Evolutionary conservation across 352 stramenopile genomes (phyloP).

Genomic region (Globisporangium alternatum): DNA sequence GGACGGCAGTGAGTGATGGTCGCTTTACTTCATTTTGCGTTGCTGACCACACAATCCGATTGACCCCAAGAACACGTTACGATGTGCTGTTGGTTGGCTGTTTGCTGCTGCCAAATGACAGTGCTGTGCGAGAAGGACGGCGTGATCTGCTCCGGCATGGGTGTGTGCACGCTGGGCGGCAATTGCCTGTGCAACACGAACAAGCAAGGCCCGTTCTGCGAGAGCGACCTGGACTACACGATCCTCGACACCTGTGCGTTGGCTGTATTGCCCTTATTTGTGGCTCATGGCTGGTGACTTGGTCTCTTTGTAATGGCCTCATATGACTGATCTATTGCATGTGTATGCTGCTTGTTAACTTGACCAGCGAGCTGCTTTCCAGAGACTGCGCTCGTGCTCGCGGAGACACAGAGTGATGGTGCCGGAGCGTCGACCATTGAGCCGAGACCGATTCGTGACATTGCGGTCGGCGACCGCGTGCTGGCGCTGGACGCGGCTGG

Average conservation of each 20-base stretch:
- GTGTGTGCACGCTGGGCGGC: conserved; percentile 63
- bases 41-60: too few species aligned
- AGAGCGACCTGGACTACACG: conserved; percentile 42
- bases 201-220: conserved; percentile 59
- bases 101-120: conserved; percentile 17
- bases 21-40: neutral
- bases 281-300: neutral
- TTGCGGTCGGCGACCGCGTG: conserved; percentile 48
- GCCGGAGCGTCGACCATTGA: conserved; percentile 5
- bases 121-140: conserved; percentile 76
- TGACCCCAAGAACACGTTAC: neutral
- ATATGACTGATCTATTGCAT: neutral
- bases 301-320: neutral
- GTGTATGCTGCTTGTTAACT: neutral
- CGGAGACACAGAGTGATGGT: conserved; percentile 3
- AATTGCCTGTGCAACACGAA: conserved; percentile 59
- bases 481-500: conserved; percentile 43
- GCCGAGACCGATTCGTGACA: conserved; percentile 24
- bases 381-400: conserved; percentile 36
- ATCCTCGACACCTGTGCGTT: conserved; percentile 42
- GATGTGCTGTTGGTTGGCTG: conserved; percentile 7
- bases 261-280: neutral
- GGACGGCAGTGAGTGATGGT: conserved; percentile 52
- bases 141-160: conserved; percentile 60
- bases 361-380: conserved; percentile 57